Conservation (phyloP, 805 yeast genomes). For the Metschnikowia borealis region DNA sequence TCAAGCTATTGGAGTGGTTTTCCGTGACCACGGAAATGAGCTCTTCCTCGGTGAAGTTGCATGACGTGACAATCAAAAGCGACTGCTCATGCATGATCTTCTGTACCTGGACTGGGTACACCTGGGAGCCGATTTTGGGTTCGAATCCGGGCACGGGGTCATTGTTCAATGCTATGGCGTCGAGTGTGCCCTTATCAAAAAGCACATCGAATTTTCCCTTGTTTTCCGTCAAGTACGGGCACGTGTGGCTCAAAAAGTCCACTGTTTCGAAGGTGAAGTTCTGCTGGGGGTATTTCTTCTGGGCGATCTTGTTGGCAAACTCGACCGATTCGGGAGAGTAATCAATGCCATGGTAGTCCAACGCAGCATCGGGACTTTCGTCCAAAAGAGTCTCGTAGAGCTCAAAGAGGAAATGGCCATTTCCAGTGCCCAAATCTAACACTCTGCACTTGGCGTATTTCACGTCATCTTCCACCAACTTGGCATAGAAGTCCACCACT, state of each 20-base stretch:
- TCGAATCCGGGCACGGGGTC: conserved; percentile 39
- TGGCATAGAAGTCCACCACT: conserved; percentile 68
- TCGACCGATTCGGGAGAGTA: conserved; percentile 77
- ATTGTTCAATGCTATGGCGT: conserved; percentile 89
- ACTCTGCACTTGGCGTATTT: conserved; percentile 32
- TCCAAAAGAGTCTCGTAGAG: conserved; percentile 60
- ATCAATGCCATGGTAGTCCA: conserved; percentile 62
- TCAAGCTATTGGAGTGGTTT: conserved; percentile 39
- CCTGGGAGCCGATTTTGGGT: conserved; percentile 46
- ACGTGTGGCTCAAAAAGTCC: conserved; percentile 53
- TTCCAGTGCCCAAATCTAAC: conserved; percentile 92
- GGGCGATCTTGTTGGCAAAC: conserved; percentile 63
- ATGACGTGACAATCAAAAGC: conserved; percentile 74
- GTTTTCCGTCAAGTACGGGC: conserved; percentile 34
- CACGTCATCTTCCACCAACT: conserved; percentile 22
- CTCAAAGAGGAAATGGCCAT: conserved; percentile 82
- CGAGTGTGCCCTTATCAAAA: conserved; percentile 92
- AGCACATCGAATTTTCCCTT: conserved; percentile 61
- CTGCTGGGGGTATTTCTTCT: conserved; percentile 26
- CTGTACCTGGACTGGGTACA: conserved; percentile 59
- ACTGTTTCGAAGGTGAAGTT: conserved; percentile 57
- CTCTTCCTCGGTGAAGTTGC: conserved; percentile 88
- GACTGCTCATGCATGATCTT: conserved; percentile 55
- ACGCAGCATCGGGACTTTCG: conserved; percentile 35
- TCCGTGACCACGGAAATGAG: conserved; percentile 51